Conservation (phyloP, 257 asterid species). For the Ligustrum vulgare region DNA sequence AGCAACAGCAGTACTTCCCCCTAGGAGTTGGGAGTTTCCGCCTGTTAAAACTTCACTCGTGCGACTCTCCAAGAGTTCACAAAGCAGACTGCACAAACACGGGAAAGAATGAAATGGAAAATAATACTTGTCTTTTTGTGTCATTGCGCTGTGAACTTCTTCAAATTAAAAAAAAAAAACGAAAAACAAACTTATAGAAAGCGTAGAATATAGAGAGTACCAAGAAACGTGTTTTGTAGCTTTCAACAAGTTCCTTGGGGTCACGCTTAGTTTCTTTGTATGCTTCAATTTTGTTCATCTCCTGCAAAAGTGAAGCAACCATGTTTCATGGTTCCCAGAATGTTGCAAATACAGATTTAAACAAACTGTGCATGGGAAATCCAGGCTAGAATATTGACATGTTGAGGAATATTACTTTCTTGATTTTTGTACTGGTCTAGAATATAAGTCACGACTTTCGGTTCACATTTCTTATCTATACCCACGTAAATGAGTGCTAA, state of each 20-base stretch:
- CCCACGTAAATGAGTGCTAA: no score
- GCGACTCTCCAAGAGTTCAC: slow-evolving; percentile 3
- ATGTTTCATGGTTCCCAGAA: not conserved
- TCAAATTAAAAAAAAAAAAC: not conserved
- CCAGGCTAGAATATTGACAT: not conserved
- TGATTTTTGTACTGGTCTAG: not conserved
- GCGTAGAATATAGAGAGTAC: slow-evolving; percentile 25
- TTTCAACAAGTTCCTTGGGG: slow-evolving; percentile 60
- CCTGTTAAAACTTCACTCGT: not conserved
- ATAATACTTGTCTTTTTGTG: not conserved
- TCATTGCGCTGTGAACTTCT: not conserved
- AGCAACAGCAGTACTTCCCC: not conserved
- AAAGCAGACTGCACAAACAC: slow-evolving; percentile 26
- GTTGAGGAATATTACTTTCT: not conserved
- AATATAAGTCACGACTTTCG: not conserved
- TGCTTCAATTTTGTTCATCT: slow-evolving; percentile 78
- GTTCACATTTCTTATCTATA: not conserved
- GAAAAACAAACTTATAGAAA: not conserved
- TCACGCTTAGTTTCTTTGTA: slow-evolving; percentile 62
- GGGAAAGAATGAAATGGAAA: not conserved
- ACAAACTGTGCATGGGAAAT: not conserved
- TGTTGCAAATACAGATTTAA: not conserved
- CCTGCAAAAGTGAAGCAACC: slow-evolving; percentile 41
- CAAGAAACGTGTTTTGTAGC: slow-evolving; percentile 58
- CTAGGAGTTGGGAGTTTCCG: not conserved